These are phyloP conservation scores for Talaromyces ruber DNA, from an alignment of 495 filamentous ascomycete genomes.

Conservation along the genomic window DNA sequence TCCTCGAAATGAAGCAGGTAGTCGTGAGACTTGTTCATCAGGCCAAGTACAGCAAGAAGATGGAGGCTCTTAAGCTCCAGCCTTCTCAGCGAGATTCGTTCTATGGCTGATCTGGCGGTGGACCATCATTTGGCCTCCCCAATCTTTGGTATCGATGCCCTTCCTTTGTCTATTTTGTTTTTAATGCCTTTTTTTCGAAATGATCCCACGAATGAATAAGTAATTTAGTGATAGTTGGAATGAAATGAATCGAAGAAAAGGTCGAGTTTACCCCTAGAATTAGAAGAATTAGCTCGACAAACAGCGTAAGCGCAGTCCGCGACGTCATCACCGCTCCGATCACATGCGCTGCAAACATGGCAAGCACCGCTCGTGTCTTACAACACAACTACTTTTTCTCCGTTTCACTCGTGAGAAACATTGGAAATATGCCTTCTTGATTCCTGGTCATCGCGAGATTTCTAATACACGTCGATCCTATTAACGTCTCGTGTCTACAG, in stretches of 20 bases:
- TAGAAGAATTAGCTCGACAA: neutral
- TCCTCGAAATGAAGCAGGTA: conserved; percentile 3
- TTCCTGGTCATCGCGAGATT: neutral
- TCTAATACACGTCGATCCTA: neutral
- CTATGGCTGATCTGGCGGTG: neutral
- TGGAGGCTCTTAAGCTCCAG: neutral
- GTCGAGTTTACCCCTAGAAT: neutral
- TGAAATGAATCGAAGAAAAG: neutral
- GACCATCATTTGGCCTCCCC: neutral
- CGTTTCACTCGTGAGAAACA: neutral
- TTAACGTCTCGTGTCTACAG: neutral
- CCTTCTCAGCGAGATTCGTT: neutral
- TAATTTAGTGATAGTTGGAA: neutral
- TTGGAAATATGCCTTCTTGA: neutral
- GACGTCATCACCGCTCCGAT: conserved; percentile 1
- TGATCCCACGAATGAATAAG: neutral
- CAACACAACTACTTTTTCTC: neutral
- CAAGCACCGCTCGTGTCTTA: neutral
- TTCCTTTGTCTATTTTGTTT: neutral
- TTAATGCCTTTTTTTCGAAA: neutral
- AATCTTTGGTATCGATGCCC: neutral
- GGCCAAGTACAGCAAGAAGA: neutral
- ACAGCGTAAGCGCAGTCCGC: neutral
- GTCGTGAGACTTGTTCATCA: neutral
- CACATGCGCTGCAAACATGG: neutral